Conservation (phyloP, 2,329 filamentous ascomycete genomes). For the Phialophora chinensis region DNA sequence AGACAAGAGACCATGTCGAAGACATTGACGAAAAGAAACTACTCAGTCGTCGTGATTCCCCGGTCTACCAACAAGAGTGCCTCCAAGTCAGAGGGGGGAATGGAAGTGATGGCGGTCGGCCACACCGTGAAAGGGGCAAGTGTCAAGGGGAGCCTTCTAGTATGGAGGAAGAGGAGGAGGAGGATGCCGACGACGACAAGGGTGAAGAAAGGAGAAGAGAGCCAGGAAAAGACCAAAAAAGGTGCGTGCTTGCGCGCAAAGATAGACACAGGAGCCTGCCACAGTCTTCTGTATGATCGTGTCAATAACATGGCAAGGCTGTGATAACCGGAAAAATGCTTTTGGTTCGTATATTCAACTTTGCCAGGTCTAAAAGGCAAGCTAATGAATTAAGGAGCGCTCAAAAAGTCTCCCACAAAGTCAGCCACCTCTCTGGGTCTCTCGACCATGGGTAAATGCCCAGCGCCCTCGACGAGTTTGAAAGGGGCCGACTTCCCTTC, state of each 20-base stretch:
- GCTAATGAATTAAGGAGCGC: not conserved
- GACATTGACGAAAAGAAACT: too few relatives aligned
- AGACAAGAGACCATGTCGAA: too few relatives aligned
- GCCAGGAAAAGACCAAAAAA: not conserved
- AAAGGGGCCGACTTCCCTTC: slow-evolving; percentile 66
- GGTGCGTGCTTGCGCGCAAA: not conserved
- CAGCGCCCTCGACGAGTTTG: slow-evolving; percentile 70
- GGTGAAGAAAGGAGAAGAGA: not conserved
- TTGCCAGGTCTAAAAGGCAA: not conserved
- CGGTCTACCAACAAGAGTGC: too few relatives aligned
- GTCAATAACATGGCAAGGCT: not conserved
- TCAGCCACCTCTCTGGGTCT: slow-evolving; percentile 59
- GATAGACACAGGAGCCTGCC: not conserved
- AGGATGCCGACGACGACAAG: not conserved
- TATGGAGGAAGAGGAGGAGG: too few relatives aligned
- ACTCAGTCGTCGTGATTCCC: too few relatives aligned
- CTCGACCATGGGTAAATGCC: slow-evolving; percentile 86
- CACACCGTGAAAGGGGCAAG: too few relatives aligned
- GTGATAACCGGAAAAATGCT: not conserved
- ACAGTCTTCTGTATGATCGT: not conserved
- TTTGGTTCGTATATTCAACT: not conserved
- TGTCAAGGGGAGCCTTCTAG: too few relatives aligned
- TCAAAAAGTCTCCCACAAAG: slow-evolving; percentile 20
- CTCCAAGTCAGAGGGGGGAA: too few relatives aligned
- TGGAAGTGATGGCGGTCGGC: too few relatives aligned